Conservation (phyloP, 176 grass and related monocot species). For the Oryza glumipatula region DNA sequence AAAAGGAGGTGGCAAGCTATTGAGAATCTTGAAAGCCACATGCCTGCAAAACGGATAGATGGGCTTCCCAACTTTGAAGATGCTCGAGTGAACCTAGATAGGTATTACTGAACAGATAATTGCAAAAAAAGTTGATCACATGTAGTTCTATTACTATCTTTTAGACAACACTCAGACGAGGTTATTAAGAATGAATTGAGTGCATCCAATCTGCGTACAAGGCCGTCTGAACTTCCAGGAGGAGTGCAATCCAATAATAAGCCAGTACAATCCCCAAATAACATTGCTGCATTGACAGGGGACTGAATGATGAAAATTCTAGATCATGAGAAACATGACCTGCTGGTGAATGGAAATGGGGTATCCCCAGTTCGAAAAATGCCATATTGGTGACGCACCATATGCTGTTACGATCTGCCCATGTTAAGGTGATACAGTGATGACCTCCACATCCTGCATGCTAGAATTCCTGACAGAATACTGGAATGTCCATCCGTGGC, state of each 20-base stretch:
- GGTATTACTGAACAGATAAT: not conserved
- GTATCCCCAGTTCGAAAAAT: not conserved
- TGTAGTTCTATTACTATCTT: not conserved
- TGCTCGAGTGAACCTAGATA: not conserved
- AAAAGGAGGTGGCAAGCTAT: not conserved
- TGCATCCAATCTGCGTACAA: slow-evolving; percentile 6
- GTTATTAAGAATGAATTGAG: not conserved
- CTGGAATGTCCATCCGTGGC: slow-evolving; percentile 91
- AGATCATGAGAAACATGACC: not conserved
- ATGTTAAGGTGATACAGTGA: slow-evolving; percentile 66
- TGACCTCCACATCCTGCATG: slow-evolving; percentile 73
- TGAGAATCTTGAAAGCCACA: slow-evolving; percentile 6
- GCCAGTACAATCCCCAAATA: slow-evolving; percentile 1
- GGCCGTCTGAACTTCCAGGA: not conserved
- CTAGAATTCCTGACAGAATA: slow-evolving; percentile 76
- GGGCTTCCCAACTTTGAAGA: not conserved
- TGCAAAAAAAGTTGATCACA: not conserved
- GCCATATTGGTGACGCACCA: not conserved
- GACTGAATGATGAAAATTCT: not conserved
- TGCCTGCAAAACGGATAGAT: not conserved
- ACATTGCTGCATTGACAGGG: not conserved
- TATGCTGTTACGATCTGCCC: slow-evolving; percentile 1
- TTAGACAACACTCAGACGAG: not conserved
- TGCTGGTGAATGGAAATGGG: not conserved
- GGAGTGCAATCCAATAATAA: slow-evolving; percentile 10